Evolutionary conservation across 225 moss, liverwort and hornwort genomes (phyloP), one percentile per base, ranked within the genome.

Genomic region (Physcomitrellopsis africana): DNA sequence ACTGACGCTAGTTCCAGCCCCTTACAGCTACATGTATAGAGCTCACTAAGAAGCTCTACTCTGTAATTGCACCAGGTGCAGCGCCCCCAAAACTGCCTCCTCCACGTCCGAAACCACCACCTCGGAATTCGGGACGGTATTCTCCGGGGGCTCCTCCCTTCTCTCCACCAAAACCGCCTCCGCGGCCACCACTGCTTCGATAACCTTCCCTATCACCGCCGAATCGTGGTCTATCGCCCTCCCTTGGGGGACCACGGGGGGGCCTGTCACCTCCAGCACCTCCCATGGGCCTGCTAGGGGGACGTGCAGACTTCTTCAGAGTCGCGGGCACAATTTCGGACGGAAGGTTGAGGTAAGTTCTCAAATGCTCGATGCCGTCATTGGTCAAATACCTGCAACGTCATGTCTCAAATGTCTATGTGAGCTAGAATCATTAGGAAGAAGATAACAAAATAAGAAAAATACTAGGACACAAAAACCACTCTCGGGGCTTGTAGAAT

Each of bases 251-350:
- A 0, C 89, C 91, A 9, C 93, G 86, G 17, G 94, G 89, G 14
- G 92, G 90, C 55, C 90, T 76, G 51, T 90, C 90, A 22, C 88
- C 92, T 47, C 88, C 81, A 29, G 81, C 79, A 11, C 80, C 88
- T 66, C 84, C 92, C 55, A 94, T 84, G 2, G 94, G 89, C 84
- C 90, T 84, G 82, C 85, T 90, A 8, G 90, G 90, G 0, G 92
- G 94, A 45, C 94, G 83, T 3, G 86, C 92, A 3, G 94, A 94
- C 62, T 94, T 94, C 85, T 94, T 94, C 82, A 94, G 69, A 2
- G 94, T 94, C 1, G 94, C 92, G 12, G 92, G 94, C 11, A 94
- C 92, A 60, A 92, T 94, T 78, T 94, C 92, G 0, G 92, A 92
- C 0, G 94, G 94, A 51, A 94, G 75, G 69, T 94, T 94, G 46